Evolutionary conservation across 129 eudicot species (phyloP), one percentile per base, ranked within the genome.

Genomic region (Lactuca saligna): DNA sequence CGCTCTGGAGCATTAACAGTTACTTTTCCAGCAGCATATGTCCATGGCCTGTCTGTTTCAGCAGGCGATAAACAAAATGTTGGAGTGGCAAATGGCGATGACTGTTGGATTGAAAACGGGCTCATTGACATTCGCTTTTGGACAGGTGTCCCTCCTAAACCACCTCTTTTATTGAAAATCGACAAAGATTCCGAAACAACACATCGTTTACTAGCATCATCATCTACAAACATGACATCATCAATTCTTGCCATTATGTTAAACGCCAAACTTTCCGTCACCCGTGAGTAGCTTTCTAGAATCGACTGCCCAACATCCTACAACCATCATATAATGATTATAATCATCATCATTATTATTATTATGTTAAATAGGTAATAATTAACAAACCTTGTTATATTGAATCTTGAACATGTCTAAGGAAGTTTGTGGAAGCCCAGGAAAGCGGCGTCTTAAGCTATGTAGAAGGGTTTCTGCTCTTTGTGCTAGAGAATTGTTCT

Each of bases 231-330:
- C 54, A 92, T 70, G 56, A 92, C 88, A 75, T 92, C 96, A 62
- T 92, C 96, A 16, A 93, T 89, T 78, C 98, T 93, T 20, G 98
- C 98, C 87, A 89, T 89, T 74, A 93, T 83, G 84, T 93, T 93
- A 56, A 84, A 93, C 7, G 98, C 96, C 79, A 93, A 85, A 81
- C 98, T 89, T 80, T 93, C 98, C 88, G 80, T 86, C 17, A 93
- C 98, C 81, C 98, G 78, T 17, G 98, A 93, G 66, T 93, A 93
- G 85, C 96, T 89, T 81, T 93, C 96, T 5, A 93, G 95, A 66
- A 93, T 93, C 50, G 95, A 85, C 50, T 93, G 98, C 60, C 98
- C 98, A 31, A 93, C 96, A 65, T 93, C 98, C 98, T 93, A 83
- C 73, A 83, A 67, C 0, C 38, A 35, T 35, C 38, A 35, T n/a